Evolutionary conservation across 108 stramenopile species (phyloP).

Genomic region (Nannochloropsis gaditana): DNA sequence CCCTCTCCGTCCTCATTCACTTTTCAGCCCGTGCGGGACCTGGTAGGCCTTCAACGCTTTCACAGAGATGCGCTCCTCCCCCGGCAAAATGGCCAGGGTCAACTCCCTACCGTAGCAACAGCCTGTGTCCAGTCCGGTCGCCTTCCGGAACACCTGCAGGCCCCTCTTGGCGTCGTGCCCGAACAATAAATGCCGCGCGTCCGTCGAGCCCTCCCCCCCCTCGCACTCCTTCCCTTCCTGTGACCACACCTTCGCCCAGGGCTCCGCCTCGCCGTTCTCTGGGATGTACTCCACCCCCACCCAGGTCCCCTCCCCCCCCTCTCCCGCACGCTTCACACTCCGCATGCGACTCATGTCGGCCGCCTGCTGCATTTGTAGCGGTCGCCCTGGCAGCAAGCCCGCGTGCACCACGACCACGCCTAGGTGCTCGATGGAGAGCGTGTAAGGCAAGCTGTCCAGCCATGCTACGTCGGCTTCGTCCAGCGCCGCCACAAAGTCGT

Average conservation of each 20-base stretch:
- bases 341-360: slow-evolving; percentile 50
- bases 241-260: slow-evolving; percentile 20
- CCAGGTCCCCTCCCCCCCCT: slow-evolving; percentile 5
- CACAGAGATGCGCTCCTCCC: slow-evolving; percentile 60
- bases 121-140: slow-evolving; percentile 81
- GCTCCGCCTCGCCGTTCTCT: slow-evolving; percentile 26
- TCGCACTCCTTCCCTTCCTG: slow-evolving; percentile 18
- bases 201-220: slow-evolving; percentile 38
- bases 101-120: slow-evolving; percentile 72
- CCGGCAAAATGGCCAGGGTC: slow-evolving; percentile 70
- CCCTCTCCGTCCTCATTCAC: not conserved
- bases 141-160: slow-evolving; percentile 59
- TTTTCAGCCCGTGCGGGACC: not conserved
- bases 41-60: slow-evolving; percentile 39
- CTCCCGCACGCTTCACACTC: slow-evolving; percentile 37
- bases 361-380: slow-evolving; percentile 33
- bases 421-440: slow-evolving; percentile 40
- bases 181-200: slow-evolving; percentile 63
- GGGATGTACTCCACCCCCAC: slow-evolving; percentile 13
- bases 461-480: slow-evolving; percentile 42
- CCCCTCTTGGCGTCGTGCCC: slow-evolving; percentile 83
- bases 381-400: slow-evolving; percentile 46
- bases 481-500: not conserved
- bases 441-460: slow-evolving; percentile 50
- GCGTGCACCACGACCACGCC: slow-evolving; percentile 53